Evolutionary conservation across 2,329 filamentous ascomycete genomes (phyloP).

Genomic region (Ampelomyces quisqualis): DNA sequence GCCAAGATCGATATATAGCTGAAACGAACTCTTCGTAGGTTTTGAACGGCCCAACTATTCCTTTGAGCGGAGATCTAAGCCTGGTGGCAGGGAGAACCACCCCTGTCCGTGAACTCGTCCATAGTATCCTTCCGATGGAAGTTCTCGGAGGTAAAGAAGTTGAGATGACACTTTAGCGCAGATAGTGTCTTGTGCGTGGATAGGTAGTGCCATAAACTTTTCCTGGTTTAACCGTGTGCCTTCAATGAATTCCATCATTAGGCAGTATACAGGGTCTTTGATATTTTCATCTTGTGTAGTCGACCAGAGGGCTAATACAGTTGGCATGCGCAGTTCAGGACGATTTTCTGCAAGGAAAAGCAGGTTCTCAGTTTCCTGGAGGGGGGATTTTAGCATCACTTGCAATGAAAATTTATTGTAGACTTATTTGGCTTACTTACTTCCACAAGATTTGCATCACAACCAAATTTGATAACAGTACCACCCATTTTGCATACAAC

Average conservation of each 20-base stretch:
- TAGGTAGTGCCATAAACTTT: not conserved
- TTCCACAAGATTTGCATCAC: not conserved
- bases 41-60: not conserved
- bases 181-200: not conserved
- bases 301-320: not conserved
- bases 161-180: not conserved
- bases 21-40: not conserved
- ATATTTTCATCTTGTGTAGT: not conserved
- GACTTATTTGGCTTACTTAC: not conserved
- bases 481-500: not conserved
- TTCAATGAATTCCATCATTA: not conserved
- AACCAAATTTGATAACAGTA: not conserved
- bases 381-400: not conserved
- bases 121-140: constrained; percentile 1
- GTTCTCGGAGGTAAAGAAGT: constrained; percentile 1
- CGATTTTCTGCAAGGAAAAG: not conserved
- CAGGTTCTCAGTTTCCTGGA: not conserved
- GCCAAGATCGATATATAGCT: not conserved
- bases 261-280: not conserved
- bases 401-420: not conserved
- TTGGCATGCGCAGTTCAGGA: not conserved
- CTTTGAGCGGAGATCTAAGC: not conserved
- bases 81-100: not conserved
- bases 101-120: not conserved
- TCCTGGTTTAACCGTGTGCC: not conserved